Evolutionary conservation across 495 filamentous ascomycete species (phyloP).

Genomic region (Penicillium silybi): DNA sequence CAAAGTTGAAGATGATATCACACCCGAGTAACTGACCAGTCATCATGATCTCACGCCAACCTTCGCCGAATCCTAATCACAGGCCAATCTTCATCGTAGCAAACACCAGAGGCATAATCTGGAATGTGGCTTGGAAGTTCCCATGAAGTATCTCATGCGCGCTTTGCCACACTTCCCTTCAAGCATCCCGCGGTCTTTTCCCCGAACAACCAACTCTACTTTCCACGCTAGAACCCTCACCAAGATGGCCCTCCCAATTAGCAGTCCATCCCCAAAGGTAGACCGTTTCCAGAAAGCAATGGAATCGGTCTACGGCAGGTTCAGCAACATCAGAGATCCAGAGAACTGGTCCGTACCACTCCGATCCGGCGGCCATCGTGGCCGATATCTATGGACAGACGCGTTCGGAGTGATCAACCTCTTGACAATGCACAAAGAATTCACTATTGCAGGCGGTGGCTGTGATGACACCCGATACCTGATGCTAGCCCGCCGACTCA

Average conservation of each 20-base stretch:
- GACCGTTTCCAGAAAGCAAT: slow-evolving; percentile 36
- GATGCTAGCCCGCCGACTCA: slow-evolving; percentile 47
- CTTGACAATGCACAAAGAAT: slow-evolving; percentile 53
- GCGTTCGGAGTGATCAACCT: slow-evolving; percentile 68
- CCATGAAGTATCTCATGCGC: background rate
- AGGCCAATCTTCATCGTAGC: background rate
- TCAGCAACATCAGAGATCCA: slow-evolving; percentile 28
- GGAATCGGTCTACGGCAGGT: slow-evolving; percentile 38
- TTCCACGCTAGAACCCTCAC: background rate
- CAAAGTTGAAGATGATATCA: slow-evolving; percentile 22
- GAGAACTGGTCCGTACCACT: slow-evolving; percentile 42
- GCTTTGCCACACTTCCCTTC: background rate
- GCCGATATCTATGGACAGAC: slow-evolving; percentile 67
- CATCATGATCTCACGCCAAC: slow-evolving; percentile 31
- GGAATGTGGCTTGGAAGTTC: background rate
- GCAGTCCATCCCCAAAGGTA: slow-evolving; percentile 27
- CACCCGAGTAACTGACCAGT: slow-evolving; percentile 18
- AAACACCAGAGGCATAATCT: background rate
- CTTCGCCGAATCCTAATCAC: slow-evolving; percentile 2
- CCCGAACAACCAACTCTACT: background rate
- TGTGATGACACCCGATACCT: slow-evolving; percentile 41
- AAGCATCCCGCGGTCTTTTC: background rate
- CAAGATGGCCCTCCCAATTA: slow-evolving; percentile 24
- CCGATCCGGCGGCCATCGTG: slow-evolving; percentile 57
- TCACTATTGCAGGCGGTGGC: slow-evolving; percentile 5